These are phyloP conservation scores for Podospora pseudoanserina DNA, from an alignment of 495 filamentous ascomycete species.

Conservation along the genomic window DNA sequence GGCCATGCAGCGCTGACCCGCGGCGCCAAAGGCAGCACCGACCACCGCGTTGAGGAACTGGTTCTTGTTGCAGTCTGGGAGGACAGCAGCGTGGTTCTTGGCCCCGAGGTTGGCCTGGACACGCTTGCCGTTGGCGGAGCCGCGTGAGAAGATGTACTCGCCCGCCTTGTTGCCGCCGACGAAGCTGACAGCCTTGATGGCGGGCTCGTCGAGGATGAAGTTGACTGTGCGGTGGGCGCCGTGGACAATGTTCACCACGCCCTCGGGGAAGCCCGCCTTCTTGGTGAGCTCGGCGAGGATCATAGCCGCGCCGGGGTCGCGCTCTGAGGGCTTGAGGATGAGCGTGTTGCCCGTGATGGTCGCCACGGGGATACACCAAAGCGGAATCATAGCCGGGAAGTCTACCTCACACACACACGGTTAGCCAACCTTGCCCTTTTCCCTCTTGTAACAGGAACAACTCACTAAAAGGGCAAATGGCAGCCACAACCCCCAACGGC, in stretches of 20 bases:
- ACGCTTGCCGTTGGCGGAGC: slow-evolving; percentile 84
- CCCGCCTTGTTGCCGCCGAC: slow-evolving; percentile 95
- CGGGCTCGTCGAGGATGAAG: slow-evolving; percentile 94
- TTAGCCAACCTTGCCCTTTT: background rate
- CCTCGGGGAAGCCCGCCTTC: slow-evolving; percentile 89
- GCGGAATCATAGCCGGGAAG: slow-evolving; percentile 98
- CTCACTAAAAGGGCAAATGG: slow-evolving; percentile 98
- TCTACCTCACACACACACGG: slow-evolving; percentile 50
- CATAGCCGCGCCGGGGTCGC: slow-evolving; percentile 97
- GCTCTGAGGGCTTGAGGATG: slow-evolving; percentile 95
- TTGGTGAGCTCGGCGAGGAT: slow-evolving; percentile 89
- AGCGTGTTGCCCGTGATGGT: slow-evolving; percentile 93
- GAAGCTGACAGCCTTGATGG: slow-evolving; percentile 97
- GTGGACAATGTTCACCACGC: slow-evolving; percentile 93
- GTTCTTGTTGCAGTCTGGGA: slow-evolving; percentile 98
- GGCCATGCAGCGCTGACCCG: slow-evolving; percentile 97
- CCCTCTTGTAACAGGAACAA: slow-evolving; percentile 25
- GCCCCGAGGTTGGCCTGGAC: slow-evolving; percentile 98
- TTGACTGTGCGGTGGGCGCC: slow-evolving; percentile 88
- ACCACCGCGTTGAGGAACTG: slow-evolving; percentile 91
- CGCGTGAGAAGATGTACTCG: slow-evolving; percentile 92
- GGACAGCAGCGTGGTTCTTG: slow-evolving; percentile 95
- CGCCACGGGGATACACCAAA: slow-evolving; percentile 95
- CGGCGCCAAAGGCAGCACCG: slow-evolving; percentile 93
- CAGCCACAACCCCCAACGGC: slow-evolving; percentile 89